phyloP scores from a whole-genome alignment of 768 basidiomycete genomes.

The Xerocomellus dryophilus region DNA sequence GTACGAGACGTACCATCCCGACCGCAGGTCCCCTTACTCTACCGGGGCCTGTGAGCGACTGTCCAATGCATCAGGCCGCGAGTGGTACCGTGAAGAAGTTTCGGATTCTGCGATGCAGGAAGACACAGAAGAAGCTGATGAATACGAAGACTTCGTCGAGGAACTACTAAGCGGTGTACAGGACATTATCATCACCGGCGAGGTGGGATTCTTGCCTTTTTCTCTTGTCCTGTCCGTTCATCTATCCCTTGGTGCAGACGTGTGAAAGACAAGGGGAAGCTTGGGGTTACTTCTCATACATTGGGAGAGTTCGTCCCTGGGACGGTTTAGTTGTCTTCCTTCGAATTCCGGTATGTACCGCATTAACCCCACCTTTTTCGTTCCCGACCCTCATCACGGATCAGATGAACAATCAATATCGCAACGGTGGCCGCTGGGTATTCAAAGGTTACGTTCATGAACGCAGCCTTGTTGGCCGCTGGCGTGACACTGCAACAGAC shows the following conservation, averaged over 20 bases:
- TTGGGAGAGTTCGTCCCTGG: constrained; percentile 51
- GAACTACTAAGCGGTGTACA: constrained; percentile 41
- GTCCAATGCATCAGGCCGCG: constrained; percentile 9
- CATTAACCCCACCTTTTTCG: not conserved
- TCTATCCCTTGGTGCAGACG: constrained; percentile 32
- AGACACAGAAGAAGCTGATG: constrained; percentile 33
- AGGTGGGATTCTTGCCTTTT: constrained; percentile 33
- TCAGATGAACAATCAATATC: constrained; percentile 35
- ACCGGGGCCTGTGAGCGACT: constrained; percentile 32
- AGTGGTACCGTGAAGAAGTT: constrained; percentile 26
- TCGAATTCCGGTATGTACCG: constrained; percentile 41
- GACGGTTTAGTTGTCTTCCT: constrained; percentile 49
- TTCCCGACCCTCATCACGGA: constrained; percentile 15
- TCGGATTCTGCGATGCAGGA: constrained; percentile 15
- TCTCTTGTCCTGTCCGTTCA: not conserved
- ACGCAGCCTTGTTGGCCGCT: constrained; percentile 49
- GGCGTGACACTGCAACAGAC: constrained; percentile 49
- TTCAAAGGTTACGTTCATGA: constrained; percentile 53
- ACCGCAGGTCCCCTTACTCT: constrained; percentile 37
- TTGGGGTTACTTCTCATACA: constrained; percentile 46
- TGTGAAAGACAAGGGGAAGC: constrained; percentile 43
- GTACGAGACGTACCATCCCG: constrained; percentile 47
- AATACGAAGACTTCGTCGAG: constrained; percentile 39
- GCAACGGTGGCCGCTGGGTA: constrained; percentile 42
- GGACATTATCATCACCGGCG: constrained; percentile 52